Evolutionary conservation across 2,329 filamentous ascomycete species (phyloP), one percentile per base, ranked within the genome.

Genomic region (Fusarium irregulare): DNA sequence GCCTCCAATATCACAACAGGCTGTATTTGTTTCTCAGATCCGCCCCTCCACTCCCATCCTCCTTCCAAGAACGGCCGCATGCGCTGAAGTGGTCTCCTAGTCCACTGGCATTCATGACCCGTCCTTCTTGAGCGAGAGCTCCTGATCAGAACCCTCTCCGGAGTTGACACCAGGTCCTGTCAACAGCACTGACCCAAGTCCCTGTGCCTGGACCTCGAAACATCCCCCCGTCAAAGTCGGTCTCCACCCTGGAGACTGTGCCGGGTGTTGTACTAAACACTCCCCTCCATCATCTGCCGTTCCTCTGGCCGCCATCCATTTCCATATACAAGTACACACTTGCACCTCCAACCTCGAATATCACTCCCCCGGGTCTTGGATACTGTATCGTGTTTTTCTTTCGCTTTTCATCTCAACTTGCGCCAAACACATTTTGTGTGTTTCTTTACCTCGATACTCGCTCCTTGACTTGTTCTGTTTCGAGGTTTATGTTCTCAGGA

Each of bases 51-150:
- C 60, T 70, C 66, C 66, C 64, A 64, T 78, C 80, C 83, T 84
- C 82, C 83, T 85, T 84, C 83, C 83, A 79, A 83, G 81, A 82
- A 79, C 76, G 82, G 83, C 79, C 79, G 79, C 80, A 80, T 81
- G 78, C 80, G 79, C 79, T 81, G 78, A 71, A 72, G 71, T 68
- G 69, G 71, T 67, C 66, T 74, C 60, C 66, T 61, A 75, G 68
- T 66, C 72, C 71, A 70, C 75, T 72, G 72, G 67, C 70, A 66
- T 57, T 68, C 54, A 60, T 72, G 63, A 60, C 74, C 57, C 70
- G 70, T 68, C 61, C 68, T 74, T 74, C 69, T 73, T 69, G 50
- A 64, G 66, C 68, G 45, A 61, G 45, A 61, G 65, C 59, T 60
- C 63, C 66, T 60, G 59, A 71, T 67, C 62, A 73, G 66, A 68